Evolutionary conservation across 495 filamentous ascomycete species (phyloP), one percentile per base, ranked within the genome.

Genomic region (Friedmanniomyces simplex): DNA sequence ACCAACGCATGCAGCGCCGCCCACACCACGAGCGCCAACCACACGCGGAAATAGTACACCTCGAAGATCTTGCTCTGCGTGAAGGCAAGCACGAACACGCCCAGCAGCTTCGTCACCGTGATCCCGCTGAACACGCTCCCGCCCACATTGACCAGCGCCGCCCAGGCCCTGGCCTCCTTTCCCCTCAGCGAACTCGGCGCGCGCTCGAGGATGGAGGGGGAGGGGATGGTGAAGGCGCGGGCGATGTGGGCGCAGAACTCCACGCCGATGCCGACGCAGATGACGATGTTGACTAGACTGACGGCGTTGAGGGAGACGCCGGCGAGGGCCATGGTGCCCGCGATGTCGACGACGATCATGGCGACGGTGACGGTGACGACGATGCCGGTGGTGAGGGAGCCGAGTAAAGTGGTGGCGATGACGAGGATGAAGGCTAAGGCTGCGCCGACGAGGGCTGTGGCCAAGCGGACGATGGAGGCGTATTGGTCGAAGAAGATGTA

Each of bases 401-500:
- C 93, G 18, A 98, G 78, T 21, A 98, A 80, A 47, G 85, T 61
- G 20, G 84, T 80, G 2, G 88, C 82, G 52, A 97, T 76, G 28
- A 85, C 56, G 56, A 95, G 84, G 59, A 96, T 91, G 61, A 91
- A 86, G 25, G 76, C 87, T 21, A 96, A 74, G 0, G 89, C 93
- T 5, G 86, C 85, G 36, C 88, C 83, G 53, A 98, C 77, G 8
- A 98, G 79, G 0, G 85, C 79, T 5, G 78, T 82, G 0, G 93
- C 88, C 4, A 96, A 78, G 25, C 72, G 76, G 32, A 93, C 82
- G 61, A 98, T 96, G 55, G 80, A 78, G 1, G 87, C 77, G 69
- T 98, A 98, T 67, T 96, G 93, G 72, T 98, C 91, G 68, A 98
- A 97, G 79, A 96, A 98, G 63, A 98, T 90, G 73, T 98, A 98